These are phyloP conservation scores for Carex myosuroides DNA, from an alignment of 176 grass and related monocot species.

Conservation along the genomic window DNA sequence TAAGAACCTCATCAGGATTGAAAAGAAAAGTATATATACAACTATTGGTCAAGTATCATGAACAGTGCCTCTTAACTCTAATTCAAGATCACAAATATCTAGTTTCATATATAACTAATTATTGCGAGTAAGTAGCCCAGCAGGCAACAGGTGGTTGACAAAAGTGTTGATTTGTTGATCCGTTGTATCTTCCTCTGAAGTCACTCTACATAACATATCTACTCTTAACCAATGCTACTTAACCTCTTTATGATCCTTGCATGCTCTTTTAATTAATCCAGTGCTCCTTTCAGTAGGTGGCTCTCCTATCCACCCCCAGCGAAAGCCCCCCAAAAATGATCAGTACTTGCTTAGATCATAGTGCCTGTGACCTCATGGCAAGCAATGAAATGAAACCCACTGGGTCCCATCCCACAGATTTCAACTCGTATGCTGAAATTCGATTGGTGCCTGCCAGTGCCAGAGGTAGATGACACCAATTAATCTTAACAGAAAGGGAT, in stretches of 20 bases:
- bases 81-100: neutral
- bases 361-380: neutral
- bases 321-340: neutral
- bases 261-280: constrained; percentile 6
- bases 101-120: neutral
- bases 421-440: neutral
- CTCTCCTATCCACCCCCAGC: constrained; percentile 25
- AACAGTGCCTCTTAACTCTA: neutral
- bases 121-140: neutral
- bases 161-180: constrained; percentile 21
- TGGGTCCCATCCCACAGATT: neutral
- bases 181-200: neutral
- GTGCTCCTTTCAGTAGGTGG: constrained; percentile 17
- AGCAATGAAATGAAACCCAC: neutral
- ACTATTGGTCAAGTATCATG: neutral
- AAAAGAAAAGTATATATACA: neutral
- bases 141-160: neutral
- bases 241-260: neutral
- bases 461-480: neutral
- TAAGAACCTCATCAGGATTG: neutral
- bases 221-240: constrained; percentile 16
- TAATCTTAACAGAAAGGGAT: neutral
- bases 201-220: constrained; percentile 5
- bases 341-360: neutral
- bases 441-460: neutral